These are phyloP conservation scores for Symbiodinium pilosum DNA, from an alignment of 73 alveolate species.

Conservation along the genomic window DNA sequence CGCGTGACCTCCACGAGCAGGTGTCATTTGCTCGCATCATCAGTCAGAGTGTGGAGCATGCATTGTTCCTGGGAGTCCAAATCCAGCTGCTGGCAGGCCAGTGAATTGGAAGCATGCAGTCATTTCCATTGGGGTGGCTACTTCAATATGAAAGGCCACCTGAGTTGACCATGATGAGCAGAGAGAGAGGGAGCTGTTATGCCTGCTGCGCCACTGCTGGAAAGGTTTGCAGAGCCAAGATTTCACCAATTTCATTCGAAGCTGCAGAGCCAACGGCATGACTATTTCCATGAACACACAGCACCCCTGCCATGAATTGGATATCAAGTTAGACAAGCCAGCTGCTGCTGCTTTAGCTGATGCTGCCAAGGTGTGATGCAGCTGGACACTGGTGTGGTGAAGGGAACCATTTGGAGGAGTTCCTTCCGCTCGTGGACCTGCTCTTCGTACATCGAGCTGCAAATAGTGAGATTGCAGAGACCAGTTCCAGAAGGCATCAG, in stretches of 20 bases:
- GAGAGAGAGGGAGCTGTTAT: not conserved
- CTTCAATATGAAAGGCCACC: conserved; percentile 85
- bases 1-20: conserved; percentile 45
- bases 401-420: conserved; percentile 38
- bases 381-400: conserved; percentile 92
- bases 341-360: not conserved
- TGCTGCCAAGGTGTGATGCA: conserved; percentile 4
- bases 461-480: not conserved
- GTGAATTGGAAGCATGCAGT: conserved; percentile 45
- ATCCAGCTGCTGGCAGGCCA: conserved; percentile 28
- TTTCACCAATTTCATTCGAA: conserved; percentile 35
- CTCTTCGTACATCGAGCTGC: conserved; percentile 16
- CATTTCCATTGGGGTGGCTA: conserved; percentile 83
- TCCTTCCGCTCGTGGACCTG: conserved; percentile 41
- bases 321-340: not conserved
- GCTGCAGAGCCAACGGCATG: conserved; percentile 27
- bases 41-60: not conserved
- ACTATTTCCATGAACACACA: conserved; percentile 74
- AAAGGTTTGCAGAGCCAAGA: conserved; percentile 73
- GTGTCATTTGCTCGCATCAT: too few species aligned
- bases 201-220: not conserved
- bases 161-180: not conserved
- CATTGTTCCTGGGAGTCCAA: too few species aligned
- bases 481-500: too few species aligned
- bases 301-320: not conserved